These are phyloP conservation scores for Beauveria sp. DNA, from an alignment of 2,329 filamentous ascomycete genomes.

Conservation along the genomic window DNA sequence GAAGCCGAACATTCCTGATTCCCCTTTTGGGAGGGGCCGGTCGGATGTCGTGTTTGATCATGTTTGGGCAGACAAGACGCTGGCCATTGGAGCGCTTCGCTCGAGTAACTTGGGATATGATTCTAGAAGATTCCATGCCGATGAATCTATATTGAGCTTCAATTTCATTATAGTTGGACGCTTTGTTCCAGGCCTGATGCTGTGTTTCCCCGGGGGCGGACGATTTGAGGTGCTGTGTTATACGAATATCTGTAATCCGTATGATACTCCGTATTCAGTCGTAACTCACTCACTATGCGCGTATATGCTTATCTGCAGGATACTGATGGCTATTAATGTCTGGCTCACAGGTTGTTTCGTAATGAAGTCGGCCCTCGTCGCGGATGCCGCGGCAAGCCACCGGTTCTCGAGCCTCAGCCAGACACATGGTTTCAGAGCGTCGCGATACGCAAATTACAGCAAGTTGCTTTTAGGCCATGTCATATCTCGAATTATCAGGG, in stretches of 20 bases:
- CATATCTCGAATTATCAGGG: not conserved
- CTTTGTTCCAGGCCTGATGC: not conserved
- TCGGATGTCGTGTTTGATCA: not conserved
- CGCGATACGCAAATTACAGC: not conserved
- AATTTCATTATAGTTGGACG: not conserved
- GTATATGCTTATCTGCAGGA: not conserved
- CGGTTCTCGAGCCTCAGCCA: not conserved
- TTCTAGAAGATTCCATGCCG: not conserved
- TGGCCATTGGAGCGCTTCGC: not conserved
- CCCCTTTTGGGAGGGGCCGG: not conserved
- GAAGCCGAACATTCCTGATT: not conserved
- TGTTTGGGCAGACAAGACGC: not conserved
- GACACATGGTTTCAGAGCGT: not conserved
- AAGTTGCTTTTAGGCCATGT: too few relatives aligned
- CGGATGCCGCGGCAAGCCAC: not conserved
- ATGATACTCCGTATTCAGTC: not conserved
- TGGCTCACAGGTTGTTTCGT: not conserved
- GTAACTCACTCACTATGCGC: not conserved
- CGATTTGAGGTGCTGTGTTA: not conserved
- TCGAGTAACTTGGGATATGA: not conserved
- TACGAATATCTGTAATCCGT: too few relatives aligned
- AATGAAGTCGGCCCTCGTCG: not conserved
- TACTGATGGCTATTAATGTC: not conserved
- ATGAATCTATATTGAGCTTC: not conserved
- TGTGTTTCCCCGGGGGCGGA: not conserved